Conservation (phyloP, 2,329 filamentous ascomycete genomes). For the Juglanconis sp. region DNA sequence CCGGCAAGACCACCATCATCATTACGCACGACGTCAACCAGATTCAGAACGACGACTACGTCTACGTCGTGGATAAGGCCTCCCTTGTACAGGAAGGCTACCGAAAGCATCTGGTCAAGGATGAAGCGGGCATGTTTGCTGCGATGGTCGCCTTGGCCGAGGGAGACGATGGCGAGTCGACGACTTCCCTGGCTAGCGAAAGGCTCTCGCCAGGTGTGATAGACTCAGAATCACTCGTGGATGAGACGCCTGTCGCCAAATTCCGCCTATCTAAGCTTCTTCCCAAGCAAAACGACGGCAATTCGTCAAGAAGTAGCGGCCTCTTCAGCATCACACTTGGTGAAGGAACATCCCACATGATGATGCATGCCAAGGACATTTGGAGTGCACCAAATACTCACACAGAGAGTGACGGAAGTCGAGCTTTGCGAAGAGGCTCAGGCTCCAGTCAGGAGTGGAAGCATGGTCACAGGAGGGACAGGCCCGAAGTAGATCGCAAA, state of each 20-base stretch:
- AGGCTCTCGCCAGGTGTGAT: not conserved
- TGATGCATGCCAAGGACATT: not conserved
- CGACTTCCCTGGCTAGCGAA: not conserved
- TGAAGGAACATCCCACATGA: not conserved
- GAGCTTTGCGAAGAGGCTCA: not conserved
- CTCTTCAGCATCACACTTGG: slow-evolving; percentile 13
- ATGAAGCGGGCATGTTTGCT: slow-evolving; percentile 44
- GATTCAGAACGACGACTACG: slow-evolving; percentile 68
- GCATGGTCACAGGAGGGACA: not conserved
- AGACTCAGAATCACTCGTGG: not conserved
- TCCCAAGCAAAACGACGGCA: not conserved
- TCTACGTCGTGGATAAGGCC: slow-evolving; percentile 75
- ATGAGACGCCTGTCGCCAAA: not conserved
- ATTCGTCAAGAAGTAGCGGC: not conserved
- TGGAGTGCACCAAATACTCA: not conserved
- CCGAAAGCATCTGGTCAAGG: slow-evolving; percentile 49
- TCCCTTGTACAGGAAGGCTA: slow-evolving; percentile 67
- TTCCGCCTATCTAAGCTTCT: slow-evolving; percentile 10
- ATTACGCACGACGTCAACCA: slow-evolving; percentile 87
- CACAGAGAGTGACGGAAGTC: not conserved
- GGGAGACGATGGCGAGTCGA: slow-evolving; percentile 5
- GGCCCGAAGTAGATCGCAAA: not conserved
- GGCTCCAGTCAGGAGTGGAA: not conserved
- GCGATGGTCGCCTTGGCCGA: slow-evolving; percentile 32
- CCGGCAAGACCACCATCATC: slow-evolving; percentile 81